Evolutionary conservation across 257 asterid genomes (phyloP).

Genomic region (Striga asiatica): DNA sequence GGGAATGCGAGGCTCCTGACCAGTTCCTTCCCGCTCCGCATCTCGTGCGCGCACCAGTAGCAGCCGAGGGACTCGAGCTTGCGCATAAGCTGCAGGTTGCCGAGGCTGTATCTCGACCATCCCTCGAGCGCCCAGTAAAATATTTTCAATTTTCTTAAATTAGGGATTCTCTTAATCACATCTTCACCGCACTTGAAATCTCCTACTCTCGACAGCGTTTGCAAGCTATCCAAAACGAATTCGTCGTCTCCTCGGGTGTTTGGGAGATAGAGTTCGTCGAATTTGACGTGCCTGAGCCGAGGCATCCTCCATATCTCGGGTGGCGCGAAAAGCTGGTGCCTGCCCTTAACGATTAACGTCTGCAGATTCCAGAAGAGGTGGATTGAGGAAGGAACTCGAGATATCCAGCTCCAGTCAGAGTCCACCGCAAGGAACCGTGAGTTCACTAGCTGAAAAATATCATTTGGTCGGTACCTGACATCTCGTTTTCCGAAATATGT

Average conservation of each 20-base stretch:
- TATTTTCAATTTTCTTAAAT: background rate
- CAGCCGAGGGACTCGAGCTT: background rate
- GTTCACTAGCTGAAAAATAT: background rate
- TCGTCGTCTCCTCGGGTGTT: background rate
- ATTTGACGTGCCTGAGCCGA: background rate
- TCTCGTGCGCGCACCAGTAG: background rate
- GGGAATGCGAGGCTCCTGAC: background rate
- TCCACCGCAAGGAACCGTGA: background rate
- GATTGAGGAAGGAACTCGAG: background rate
- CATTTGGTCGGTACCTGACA: background rate
- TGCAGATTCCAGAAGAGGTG: conserved; percentile 6
- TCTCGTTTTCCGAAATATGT: background rate
- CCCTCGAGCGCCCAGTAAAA: background rate
- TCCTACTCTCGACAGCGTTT: background rate
- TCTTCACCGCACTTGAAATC: background rate
- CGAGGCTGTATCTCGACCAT: background rate
- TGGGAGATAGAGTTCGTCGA: background rate
- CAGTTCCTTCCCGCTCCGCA: background rate
- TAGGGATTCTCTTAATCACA: conserved; percentile 2
- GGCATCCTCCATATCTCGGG: conserved; percentile 9
- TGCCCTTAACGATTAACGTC: background rate
- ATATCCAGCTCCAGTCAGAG: background rate
- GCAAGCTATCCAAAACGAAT: background rate
- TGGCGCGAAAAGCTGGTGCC: background rate
- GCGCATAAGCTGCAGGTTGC: conserved; percentile 4